Base-by-base conservation (phyloP, 495 filamentous ascomycete species). In the Parathielavia appendiculata region DNA sequence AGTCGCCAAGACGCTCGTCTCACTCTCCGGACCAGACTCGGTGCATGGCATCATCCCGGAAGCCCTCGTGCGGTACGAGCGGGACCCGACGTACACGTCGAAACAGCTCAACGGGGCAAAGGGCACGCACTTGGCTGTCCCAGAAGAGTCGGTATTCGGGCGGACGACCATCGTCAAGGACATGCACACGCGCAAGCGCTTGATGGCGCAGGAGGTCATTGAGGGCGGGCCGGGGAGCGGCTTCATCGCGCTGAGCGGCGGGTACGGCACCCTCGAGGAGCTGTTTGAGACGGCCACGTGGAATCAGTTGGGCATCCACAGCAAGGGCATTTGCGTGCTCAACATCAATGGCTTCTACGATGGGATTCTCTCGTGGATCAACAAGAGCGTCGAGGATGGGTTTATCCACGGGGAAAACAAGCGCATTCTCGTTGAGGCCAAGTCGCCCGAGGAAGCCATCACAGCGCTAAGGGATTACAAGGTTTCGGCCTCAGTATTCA, bases 281-380 rank as follows among this genome's bases (percentile, higher is more conserved):
- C 76, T 97, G 54, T 92, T 97, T 76, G 93, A 98, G 80, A 87
- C 95, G 55, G 87, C 86, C 34, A 97, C 93, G 13, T 98, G 93
- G 93, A 97, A 97, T 71, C 93, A 97, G 74, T 71, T 98, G 56
- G 93, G 95, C 0, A 98, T 98, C 59, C 93, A 98, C 71, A 81
- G 79, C 56, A 80, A 82, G 58, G 89, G 88, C 0, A 82, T 98
- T 47, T 84, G 91, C 44, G 72, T 96, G 60, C 79, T 88, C 43
- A 97, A 97, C 72, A 79, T 92, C 32, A 85, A 90, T 52, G 91
- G 92, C 1, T 97, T 92, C 69, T 98, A 91, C 77, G 84, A 95
- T 75, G 91, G 91, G 5, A 70, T 98, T 56, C 62, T 95, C 58
- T 65, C 75, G 13, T 97, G 95, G 93, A 85, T 96, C 58, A 79